These are phyloP conservation scores for sunflower (Helianthus annuus) DNA, from an alignment of 129 eudicot genomes.

Conservation along the genomic window HanXRQr2.0-SUNRISE NC_035443.2:165794865-165795364, in stretches of 20 bases:
- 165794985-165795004: slow-evolving; percentile 42
- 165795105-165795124: no score
- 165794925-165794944: background rate
- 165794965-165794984: slow-evolving; percentile 12
- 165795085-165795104: no score
- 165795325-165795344: background rate
- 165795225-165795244: slow-evolving; percentile 98
- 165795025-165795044: no score
- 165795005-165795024: slow-evolving; percentile 21
- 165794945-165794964: background rate
- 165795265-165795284: slow-evolving; percentile 95
- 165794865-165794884: slow-evolving; percentile 43
- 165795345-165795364: background rate
- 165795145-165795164: slow-evolving; percentile 35
- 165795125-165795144: slow-evolving; percentile 51
- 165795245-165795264: slow-evolving; percentile 89
- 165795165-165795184: slow-evolving; percentile 54
- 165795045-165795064: background rate
- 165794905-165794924: background rate
- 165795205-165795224: slow-evolving; percentile 93
- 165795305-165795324: background rate
- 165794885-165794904: background rate
- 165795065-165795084: background rate
- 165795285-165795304: background rate
- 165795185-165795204: slow-evolving; percentile 69